A percentile compares a stretch with the other conserved stretches of the same genome.
Conservation (phyloP, 2,329 filamentous ascomycete genomes). For the Passalora sequoiae region DNA sequence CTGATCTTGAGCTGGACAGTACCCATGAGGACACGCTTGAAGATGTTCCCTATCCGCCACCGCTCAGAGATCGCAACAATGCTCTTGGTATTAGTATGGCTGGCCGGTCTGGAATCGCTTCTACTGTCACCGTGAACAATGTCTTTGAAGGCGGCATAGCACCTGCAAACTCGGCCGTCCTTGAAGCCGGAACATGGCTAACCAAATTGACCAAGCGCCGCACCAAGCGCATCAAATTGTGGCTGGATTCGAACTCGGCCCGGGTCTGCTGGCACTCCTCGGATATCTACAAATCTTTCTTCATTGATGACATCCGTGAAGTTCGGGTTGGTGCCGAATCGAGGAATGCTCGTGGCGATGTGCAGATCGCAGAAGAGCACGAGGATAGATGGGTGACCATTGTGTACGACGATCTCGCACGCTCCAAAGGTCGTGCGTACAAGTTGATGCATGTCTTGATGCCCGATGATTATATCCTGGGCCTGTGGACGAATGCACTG, state of each 20-base stretch:
- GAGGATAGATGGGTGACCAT: slow-evolving; percentile 83
- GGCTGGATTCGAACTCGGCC: slow-evolving; percentile 74
- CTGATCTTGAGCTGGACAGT: slow-evolving; percentile 52
- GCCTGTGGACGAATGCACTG: slow-evolving; percentile 77
- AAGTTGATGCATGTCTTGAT: slow-evolving; percentile 88
- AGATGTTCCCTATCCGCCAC: slow-evolving; percentile 19
- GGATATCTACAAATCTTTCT: slow-evolving; percentile 75
- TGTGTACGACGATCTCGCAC: slow-evolving; percentile 73
- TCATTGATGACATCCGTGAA: slow-evolving; percentile 92
- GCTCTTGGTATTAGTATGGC: slow-evolving; percentile 39
- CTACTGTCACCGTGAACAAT: slow-evolving; percentile 19
- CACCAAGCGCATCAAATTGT: slow-evolving; percentile 65
- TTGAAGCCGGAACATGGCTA: slow-evolving; percentile 73
- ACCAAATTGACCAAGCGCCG: slow-evolving; percentile 82
- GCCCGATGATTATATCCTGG: slow-evolving; percentile 63
- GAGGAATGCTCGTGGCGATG: slow-evolving; percentile 82
- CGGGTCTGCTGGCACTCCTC: slow-evolving; percentile 83
- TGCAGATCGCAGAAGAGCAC: slow-evolving; percentile 61
- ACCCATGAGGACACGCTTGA: slow-evolving; percentile 45
- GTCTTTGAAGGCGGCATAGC: slow-evolving; percentile 48
- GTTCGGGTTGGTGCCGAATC: slow-evolving; percentile 80
- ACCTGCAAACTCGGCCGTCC: slow-evolving; percentile 68
- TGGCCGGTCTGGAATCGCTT: slow-evolving; percentile 30
- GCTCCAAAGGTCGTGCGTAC: slow-evolving; percentile 61
- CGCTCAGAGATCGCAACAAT: slow-evolving; percentile 32